phyloP scores from a whole-genome alignment of 371 early-diverging fungal genomes.

The Saksenaea oblongispora region DNA sequence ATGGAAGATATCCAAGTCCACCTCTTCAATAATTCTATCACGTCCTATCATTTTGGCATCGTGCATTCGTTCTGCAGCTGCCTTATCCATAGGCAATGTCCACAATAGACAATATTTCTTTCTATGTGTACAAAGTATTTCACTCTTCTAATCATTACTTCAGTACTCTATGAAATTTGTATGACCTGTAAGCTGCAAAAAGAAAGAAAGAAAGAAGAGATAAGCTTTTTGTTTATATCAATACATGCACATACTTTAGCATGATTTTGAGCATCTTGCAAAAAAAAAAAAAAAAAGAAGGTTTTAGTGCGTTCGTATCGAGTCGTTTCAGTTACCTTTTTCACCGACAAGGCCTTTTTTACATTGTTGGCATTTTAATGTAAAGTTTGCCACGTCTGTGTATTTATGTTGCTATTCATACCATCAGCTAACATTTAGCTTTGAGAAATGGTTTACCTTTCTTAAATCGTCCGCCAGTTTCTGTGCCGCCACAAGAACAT shows the following conservation, averaged over 20 bases:
- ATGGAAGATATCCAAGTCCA: too few relatives aligned
- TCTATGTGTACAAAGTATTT: neutral
- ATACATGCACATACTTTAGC: slow-evolving; percentile 9
- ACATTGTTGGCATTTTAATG: slow-evolving; percentile 55
- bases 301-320: neutral
- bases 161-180: slow-evolving; percentile 23
- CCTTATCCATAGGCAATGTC: too few relatives aligned
- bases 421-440: neutral
- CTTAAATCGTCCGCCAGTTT: slow-evolving; percentile 42
- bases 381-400: slow-evolving; percentile 62
- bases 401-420: slow-evolving; percentile 49
- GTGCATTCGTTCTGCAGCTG: too few relatives aligned
- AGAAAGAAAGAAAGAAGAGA: too few relatives aligned
- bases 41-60: too few relatives aligned
- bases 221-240: too few relatives aligned
- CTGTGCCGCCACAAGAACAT: slow-evolving; percentile 39
- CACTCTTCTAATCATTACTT: neutral
- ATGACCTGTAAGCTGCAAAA: slow-evolving; percentile 19
- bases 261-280: slow-evolving; percentile 16
- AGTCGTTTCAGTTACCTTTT: slow-evolving; percentile 55
- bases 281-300: neutral
- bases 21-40: neutral
- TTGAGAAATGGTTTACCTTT: slow-evolving; percentile 30
- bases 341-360: slow-evolving; percentile 56
- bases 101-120: too few relatives aligned